Conservation (phyloP, 179 eudicot genomes). For the Sideroxylon spinosum region DNA sequence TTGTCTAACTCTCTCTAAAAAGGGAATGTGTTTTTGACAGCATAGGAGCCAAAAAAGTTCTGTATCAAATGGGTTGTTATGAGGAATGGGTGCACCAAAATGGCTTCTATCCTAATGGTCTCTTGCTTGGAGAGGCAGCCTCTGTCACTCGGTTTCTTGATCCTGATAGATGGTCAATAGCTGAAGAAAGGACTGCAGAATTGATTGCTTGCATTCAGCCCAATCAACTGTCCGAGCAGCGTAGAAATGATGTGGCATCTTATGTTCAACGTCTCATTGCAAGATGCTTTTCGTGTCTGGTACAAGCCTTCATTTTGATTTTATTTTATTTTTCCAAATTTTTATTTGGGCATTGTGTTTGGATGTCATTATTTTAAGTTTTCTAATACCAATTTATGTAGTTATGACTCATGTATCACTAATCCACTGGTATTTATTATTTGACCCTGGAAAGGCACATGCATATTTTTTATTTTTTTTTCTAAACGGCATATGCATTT, state of each 20-base stretch:
- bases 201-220: conserved; percentile 53
- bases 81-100: conserved; percentile 23
- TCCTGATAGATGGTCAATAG: conserved; percentile 44
- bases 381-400: too few relatives aligned
- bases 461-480: too few relatives aligned
- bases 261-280: conserved; percentile 49
- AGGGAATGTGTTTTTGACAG: conserved; percentile 9
- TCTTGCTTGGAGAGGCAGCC: conserved; percentile 32
- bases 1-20: background rate
- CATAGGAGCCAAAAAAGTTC: conserved; percentile 6
- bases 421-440: background rate
- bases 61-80: conserved; percentile 38
- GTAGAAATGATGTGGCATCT: conserved; percentile 49
- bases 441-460: background rate
- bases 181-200: conserved; percentile 46
- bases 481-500: background rate
- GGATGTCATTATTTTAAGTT: background rate
- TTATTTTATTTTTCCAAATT: background rate
- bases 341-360: background rate
- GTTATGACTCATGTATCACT: background rate
- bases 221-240: conserved; percentile 44
- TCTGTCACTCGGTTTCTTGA: conserved; percentile 40
- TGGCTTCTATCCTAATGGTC: conserved; percentile 46
- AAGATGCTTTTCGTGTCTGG: conserved; percentile 50
- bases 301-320: conserved; percentile 18